Percentiles rank a stretch among this genome's conserved stretches.
Evolutionary conservation across 768 basidiomycete species (phyloP).

Genomic region (Macrolepiota albuminosa): DNA sequence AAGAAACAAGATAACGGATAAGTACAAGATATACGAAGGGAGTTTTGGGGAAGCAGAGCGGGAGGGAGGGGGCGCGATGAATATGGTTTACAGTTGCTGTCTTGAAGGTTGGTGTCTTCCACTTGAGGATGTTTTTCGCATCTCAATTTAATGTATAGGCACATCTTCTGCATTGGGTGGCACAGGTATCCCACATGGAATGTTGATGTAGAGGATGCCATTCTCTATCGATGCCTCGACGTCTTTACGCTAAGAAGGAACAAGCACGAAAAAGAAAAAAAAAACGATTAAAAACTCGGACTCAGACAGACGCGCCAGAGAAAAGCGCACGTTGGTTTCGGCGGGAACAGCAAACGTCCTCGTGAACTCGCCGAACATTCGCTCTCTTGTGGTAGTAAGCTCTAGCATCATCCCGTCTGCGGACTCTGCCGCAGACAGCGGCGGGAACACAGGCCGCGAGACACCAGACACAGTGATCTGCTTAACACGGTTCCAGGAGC

Average conservation of each 20-base stretch:
- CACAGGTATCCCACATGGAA: conserved; percentile 45
- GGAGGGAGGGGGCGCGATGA: neutral
- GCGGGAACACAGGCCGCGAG: conserved; percentile 35
- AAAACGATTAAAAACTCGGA: conserved; percentile 14
- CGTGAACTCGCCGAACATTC: conserved; percentile 46
- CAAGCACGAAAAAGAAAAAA: conserved; percentile 13
- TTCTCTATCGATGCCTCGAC: conserved; percentile 52
- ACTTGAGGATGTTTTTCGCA: neutral
- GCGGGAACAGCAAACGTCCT: conserved; percentile 51
- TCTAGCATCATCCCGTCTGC: conserved; percentile 18
- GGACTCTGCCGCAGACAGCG: conserved; percentile 11
- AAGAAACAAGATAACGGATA: conserved; percentile 1
- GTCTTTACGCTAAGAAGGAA: conserved; percentile 37
- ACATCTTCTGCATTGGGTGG: conserved; percentile 44
- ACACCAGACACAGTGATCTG: conserved; percentile 55
- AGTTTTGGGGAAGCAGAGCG: neutral
- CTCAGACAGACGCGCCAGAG: conserved; percentile 14
- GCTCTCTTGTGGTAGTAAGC: conserved; percentile 36
- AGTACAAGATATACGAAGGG: conserved; percentile 1
- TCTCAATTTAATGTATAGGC: conserved; percentile 37
- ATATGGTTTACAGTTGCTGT: conserved; percentile 1
- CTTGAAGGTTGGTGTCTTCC: neutral
- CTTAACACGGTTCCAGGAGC: conserved; percentile 55
- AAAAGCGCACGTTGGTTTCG: conserved; percentile 47
- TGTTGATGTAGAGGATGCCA: conserved; percentile 54